Base-by-base conservation (phyloP, 352 stramenopile species). In the Phytophthora rubi region DNA sequence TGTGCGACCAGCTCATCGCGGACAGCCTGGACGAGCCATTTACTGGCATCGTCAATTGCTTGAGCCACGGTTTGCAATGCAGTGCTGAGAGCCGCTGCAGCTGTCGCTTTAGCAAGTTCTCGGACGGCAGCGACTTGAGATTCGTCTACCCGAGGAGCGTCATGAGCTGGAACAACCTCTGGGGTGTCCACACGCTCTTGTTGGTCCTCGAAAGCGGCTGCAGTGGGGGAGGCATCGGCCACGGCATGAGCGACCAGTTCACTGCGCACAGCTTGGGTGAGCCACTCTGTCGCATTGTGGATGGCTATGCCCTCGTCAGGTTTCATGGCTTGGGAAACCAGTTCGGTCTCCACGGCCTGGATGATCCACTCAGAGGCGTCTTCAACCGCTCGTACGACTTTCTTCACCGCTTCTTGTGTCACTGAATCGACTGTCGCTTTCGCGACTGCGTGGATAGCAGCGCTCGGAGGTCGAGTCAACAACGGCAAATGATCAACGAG, bases 361-460 rank as follows among this genome's bases (percentile, higher is more conserved):
- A 52, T 55, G 33, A 75, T 45, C 62, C 59, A 65, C 4, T 57
- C 35, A 4, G 30, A 53, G 2, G 55, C 51, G 15, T 26, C 55
- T 18, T 68, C 47, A 15, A 61, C 64, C 9, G 52, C 51, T 53
- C 59, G 58, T 28, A 64, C 35, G n/a, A 69, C 53, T 21, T 52
- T 45, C 13, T 55, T 58, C 33, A 75, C 10, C 6, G 63, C 73
- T 55, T 73, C 49, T 4, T 42, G 21, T 5, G 54, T 65, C 15
- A 62, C 47, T 5, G 37, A 18, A 48, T 58, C 62, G n/a, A 70
- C 62, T 59, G 66, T 61, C 5, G 49, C 48, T 65, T 62, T 70
- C 3, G 73, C 73, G 39, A 76, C 47, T 18, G 49, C 39, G 45
- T 68, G 54, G 26, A 78, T 65, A 32, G 21, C 15, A 60, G 23